These are phyloP conservation scores for Botrytis medusae DNA, from an alignment of 2,329 filamentous ascomycete genomes.

Conservation along the genomic window DNA sequence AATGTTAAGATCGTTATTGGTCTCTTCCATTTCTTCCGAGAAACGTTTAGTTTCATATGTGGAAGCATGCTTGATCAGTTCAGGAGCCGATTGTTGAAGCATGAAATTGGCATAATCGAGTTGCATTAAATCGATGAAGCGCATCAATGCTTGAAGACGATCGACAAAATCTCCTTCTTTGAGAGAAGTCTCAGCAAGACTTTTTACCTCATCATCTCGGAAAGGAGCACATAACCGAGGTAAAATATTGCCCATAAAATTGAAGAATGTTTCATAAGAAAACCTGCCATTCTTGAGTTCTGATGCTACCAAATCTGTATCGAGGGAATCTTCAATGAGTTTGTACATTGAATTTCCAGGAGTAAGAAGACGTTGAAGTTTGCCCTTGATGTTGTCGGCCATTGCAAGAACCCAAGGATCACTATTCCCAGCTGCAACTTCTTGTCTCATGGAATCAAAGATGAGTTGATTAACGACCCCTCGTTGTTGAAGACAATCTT, in stretches of 20 bases:
- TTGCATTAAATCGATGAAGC: slow-evolving; percentile 74
- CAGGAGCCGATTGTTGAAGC: slow-evolving; percentile 68
- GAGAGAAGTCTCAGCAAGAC: slow-evolving; percentile 62
- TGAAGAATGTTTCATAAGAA: slow-evolving; percentile 78
- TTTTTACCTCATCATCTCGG: slow-evolving; percentile 73
- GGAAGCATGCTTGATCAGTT: slow-evolving; percentile 67
- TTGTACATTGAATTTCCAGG: slow-evolving; percentile 71
- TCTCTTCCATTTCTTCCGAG: slow-evolving; percentile 61
- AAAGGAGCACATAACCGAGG: slow-evolving; percentile 80
- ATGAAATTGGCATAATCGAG: slow-evolving; percentile 83
- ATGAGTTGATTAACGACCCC: slow-evolving; percentile 58
- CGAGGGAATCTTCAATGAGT: slow-evolving; percentile 72
- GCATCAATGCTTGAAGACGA: slow-evolving; percentile 71
- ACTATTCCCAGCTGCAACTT: slow-evolving; percentile 63
- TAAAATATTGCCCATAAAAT: slow-evolving; percentile 70
- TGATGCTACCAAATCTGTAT: slow-evolving; percentile 66
- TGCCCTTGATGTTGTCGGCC: slow-evolving; percentile 68
- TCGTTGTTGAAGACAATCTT: slow-evolving; percentile 59
- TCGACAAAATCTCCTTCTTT: slow-evolving; percentile 66
- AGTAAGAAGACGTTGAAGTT: slow-evolving; percentile 70
- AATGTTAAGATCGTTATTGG: slow-evolving; percentile 51
- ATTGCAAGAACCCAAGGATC: slow-evolving; percentile 69
- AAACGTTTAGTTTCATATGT: slow-evolving; percentile 76
- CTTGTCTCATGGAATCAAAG: slow-evolving; percentile 59
- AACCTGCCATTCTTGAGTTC: slow-evolving; percentile 72